These are phyloP conservation scores for Cucurbitaria berberidis DNA, from an alignment of 2,329 filamentous ascomycete species.

Conservation along the genomic window DNA sequence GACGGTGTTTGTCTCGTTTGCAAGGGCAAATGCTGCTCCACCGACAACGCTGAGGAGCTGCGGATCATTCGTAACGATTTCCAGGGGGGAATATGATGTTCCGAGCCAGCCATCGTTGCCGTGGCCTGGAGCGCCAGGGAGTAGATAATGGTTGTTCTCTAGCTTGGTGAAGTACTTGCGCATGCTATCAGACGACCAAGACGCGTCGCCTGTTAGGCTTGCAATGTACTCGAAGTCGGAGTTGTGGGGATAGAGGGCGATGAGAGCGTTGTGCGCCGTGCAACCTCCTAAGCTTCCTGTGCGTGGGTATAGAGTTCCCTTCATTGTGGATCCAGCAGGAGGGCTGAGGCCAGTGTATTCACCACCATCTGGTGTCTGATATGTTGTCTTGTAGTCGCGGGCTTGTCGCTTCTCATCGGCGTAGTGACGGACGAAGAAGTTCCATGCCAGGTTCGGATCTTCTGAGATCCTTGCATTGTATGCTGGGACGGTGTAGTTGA, in stretches of 20 bases:
- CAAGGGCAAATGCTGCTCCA: conserved; percentile 61
- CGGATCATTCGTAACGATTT: conserved; percentile 59
- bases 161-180: conserved; percentile 63
- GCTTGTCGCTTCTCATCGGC: conserved; percentile 59
- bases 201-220: conserved; percentile 64
- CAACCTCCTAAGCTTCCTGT: conserved; percentile 64
- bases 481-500: conserved; percentile 62
- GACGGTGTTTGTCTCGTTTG: conserved; percentile 46
- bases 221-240: conserved; percentile 66
- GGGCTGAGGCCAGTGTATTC: conserved; percentile 59
- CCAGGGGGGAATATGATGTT: conserved; percentile 59
- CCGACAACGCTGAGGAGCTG: conserved; percentile 61
- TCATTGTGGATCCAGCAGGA: conserved; percentile 58
- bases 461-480: conserved; percentile 62
- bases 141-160: conserved; percentile 62
- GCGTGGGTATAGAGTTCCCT: conserved; percentile 65
- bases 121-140: conserved; percentile 54
- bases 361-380: conserved; percentile 50
- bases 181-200: conserved; percentile 66
- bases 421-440: conserved; percentile 70
- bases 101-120: conserved; percentile 65
- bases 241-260: conserved; percentile 64
- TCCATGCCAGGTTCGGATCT: conserved; percentile 64
- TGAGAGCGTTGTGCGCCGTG: conserved; percentile 67
- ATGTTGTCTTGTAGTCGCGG: conserved; percentile 65